These are phyloP conservation scores for Biscogniauxia mediterranea DNA, from an alignment of 2,329 filamentous ascomycete species.

Conservation along the genomic window DNA sequence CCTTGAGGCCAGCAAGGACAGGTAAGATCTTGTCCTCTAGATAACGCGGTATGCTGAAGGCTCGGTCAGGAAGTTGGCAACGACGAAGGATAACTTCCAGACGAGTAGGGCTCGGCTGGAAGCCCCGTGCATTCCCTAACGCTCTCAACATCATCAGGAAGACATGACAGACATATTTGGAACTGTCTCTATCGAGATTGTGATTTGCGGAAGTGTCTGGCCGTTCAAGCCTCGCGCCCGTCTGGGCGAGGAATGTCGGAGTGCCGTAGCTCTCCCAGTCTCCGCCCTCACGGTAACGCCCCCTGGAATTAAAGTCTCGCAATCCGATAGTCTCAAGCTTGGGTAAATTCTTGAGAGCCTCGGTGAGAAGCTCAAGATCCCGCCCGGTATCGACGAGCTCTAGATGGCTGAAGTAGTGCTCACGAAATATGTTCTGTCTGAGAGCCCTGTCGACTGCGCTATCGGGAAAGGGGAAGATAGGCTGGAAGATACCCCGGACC, in stretches of 20 bases:
- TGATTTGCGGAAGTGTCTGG: not conserved
- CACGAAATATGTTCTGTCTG: slow-evolving; percentile 22
- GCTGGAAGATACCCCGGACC: not conserved
- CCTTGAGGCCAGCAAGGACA: slow-evolving; percentile 45
- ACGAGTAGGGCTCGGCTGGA: slow-evolving; percentile 34
- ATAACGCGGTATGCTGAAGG: slow-evolving; percentile 46
- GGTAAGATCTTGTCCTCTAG: slow-evolving; percentile 36
- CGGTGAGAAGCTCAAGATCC: slow-evolving; percentile 52
- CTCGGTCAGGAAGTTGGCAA: slow-evolving; percentile 36
- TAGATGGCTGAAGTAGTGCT: slow-evolving; percentile 29
- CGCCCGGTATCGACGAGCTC: slow-evolving; percentile 42
- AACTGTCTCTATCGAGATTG: slow-evolving; percentile 3
- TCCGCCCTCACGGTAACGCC: slow-evolving; percentile 47
- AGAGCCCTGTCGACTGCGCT: slow-evolving; percentile 25
- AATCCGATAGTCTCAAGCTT: slow-evolving; percentile 57
- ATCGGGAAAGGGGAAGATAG: slow-evolving; percentile 16
- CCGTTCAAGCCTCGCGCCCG: slow-evolving; percentile 25
- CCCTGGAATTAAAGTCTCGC: slow-evolving; percentile 54
- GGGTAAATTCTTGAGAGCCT: slow-evolving; percentile 53
- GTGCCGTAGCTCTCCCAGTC: slow-evolving; percentile 57
- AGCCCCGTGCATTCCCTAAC: slow-evolving; percentile 36
- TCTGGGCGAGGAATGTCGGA: slow-evolving; percentile 37
- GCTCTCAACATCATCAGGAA: slow-evolving; percentile 44
- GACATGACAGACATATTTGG: slow-evolving; percentile 26
- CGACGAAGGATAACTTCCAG: slow-evolving; percentile 48